These are phyloP conservation scores for Avena sativa DNA, from an alignment of 176 grass and related monocot species.

Conservation along the genomic window DNA sequence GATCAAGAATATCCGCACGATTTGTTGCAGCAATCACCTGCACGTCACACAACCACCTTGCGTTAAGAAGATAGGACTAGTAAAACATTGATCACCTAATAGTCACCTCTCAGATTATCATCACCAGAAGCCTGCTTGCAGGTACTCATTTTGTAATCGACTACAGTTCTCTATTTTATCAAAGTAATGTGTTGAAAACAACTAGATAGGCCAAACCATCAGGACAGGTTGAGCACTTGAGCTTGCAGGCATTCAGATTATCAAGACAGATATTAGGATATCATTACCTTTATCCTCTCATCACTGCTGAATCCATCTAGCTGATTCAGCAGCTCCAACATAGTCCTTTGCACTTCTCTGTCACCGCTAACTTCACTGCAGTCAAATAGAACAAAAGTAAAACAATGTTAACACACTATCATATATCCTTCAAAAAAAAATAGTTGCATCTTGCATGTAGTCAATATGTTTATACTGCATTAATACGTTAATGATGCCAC, in stretches of 20 bases:
- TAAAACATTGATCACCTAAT: constrained; percentile 14
- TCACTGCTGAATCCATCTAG: constrained; percentile 85
- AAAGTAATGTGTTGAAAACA: not conserved
- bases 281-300: constrained; percentile 78
- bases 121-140: not conserved
- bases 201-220: not conserved
- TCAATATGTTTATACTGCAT: not conserved
- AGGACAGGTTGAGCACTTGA: constrained; percentile 11
- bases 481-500: not conserved
- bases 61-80: not conserved
- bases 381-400: constrained; percentile 4
- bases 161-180: not conserved
- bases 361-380: constrained; percentile 82
- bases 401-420: constrained; percentile 16
- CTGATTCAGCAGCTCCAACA: constrained; percentile 84
- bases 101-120: constrained; percentile 12
- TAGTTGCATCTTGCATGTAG: constrained; percentile 5
- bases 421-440: not conserved
- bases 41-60: not conserved
- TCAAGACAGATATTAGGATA: constrained; percentile 12
- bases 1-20: constrained; percentile 82
- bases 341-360: constrained; percentile 83
- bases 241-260: constrained; percentile 9
- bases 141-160: constrained; percentile 1
- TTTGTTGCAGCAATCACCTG: constrained; percentile 91